Evolutionary conservation across 2,329 filamentous ascomycete genomes (phyloP).

Genomic region (Diaporthe helianthi): DNA sequence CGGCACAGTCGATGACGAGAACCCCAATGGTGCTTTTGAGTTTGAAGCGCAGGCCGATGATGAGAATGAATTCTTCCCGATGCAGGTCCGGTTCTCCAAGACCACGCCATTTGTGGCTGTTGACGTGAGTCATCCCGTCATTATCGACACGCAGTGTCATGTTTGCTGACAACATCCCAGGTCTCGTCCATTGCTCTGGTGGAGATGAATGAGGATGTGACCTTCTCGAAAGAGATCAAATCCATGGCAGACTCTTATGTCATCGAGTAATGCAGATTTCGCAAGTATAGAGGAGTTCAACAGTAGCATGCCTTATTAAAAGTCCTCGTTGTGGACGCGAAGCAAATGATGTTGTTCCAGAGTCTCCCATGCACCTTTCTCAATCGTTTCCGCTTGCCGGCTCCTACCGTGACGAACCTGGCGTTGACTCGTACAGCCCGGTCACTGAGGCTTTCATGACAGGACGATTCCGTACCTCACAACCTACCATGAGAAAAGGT

Average conservation of each 20-base stretch:
- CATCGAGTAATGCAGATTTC: constrained; percentile 66
- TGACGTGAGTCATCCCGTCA: constrained; percentile 71
- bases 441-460: not conserved
- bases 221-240: constrained; percentile 83
- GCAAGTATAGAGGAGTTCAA: constrained; percentile 29
- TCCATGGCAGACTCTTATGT: constrained; percentile 77
- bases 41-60: constrained; percentile 89
- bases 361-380: not conserved
- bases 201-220: constrained; percentile 79
- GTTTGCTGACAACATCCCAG: constrained; percentile 42
- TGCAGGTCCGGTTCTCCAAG: constrained; percentile 91
- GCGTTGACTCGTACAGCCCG: not conserved
- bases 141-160: not conserved
- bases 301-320: constrained; percentile 27
- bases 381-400: not conserved
- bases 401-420: not conserved
- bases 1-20: constrained; percentile 82
- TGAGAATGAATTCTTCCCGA: constrained; percentile 97
- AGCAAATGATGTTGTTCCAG: constrained; percentile 11
- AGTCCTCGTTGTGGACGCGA: constrained; percentile 16
- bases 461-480: not conserved
- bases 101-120: constrained; percentile 87
- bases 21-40: constrained; percentile 87
- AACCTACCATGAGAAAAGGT: too few species aligned
- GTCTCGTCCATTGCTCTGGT: constrained; percentile 74